These are phyloP conservation scores for Pyricularia sp. DNA, from an alignment of 2,329 filamentous ascomycete species.

Conservation along the genomic window DNA sequence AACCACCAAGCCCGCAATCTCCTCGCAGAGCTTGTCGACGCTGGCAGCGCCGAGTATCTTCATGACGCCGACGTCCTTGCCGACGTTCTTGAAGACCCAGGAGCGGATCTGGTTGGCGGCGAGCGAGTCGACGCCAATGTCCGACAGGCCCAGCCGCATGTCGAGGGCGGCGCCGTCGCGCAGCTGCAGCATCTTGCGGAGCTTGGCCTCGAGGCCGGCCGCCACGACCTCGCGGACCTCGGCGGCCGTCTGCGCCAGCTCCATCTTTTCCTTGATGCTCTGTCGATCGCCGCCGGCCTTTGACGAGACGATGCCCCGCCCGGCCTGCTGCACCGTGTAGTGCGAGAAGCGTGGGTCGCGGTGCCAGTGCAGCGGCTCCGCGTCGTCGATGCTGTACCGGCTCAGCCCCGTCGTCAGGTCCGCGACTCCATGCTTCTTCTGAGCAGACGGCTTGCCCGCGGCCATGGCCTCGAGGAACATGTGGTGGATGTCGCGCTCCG, in stretches of 20 bases:
- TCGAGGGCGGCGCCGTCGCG: constrained; percentile 15
- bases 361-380: constrained; percentile 26
- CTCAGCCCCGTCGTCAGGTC: constrained; percentile 27
- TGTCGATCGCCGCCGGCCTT: constrained; percentile 1
- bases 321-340: constrained; percentile 17
- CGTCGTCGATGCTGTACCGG: constrained; percentile 19
- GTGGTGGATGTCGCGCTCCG: constrained; percentile 36
- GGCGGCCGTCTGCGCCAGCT: constrained; percentile 8
- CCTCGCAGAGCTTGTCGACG: constrained; percentile 7
- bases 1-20: not conserved
- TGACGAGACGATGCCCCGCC: constrained; percentile 4
- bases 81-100: constrained; percentile 30
- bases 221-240: constrained; percentile 15
- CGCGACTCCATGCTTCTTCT: constrained; percentile 6
- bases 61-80: constrained; percentile 30
- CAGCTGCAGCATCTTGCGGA: constrained; percentile 20
- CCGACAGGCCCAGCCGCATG: constrained; percentile 18
- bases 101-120: constrained; percentile 27
- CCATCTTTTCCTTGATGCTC: constrained; percentile 17
- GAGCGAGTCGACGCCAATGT: constrained; percentile 28
- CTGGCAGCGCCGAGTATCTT: constrained; percentile 25
- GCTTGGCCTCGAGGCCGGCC: constrained; percentile 14
- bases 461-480: constrained; percentile 38
- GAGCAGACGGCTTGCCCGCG: constrained; percentile 20
- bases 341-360: constrained; percentile 29